Conservation (phyloP, 2,329 filamentous ascomycete genomes). For the Mycocentrospora acerina region DNA sequence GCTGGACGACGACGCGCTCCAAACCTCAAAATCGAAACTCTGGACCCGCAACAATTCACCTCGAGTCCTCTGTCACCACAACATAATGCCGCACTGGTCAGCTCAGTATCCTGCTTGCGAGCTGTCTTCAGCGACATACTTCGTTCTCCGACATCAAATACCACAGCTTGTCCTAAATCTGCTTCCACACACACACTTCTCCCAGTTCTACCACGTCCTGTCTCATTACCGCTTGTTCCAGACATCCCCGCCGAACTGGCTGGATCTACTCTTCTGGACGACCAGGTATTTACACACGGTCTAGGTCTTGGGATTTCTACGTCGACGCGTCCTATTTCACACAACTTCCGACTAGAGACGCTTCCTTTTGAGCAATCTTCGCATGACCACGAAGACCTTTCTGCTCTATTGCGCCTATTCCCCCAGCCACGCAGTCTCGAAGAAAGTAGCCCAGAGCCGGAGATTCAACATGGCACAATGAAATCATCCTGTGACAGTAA, state of each 20-base stretch:
- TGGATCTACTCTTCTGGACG: conserved; percentile 33
- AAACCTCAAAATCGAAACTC: conserved; percentile 32
- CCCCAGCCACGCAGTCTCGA: conserved; percentile 17
- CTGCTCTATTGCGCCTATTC: conserved; percentile 9
- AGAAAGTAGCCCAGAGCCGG: conserved; percentile 16
- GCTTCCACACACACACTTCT: conserved; percentile 37
- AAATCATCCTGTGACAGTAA: conserved; percentile 28
- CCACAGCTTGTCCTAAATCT: conserved; percentile 30
- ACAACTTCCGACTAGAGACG: conserved; percentile 13
- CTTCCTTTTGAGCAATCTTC: conserved; percentile 5
- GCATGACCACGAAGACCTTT: conserved; percentile 9
- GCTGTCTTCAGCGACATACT: conserved; percentile 47
- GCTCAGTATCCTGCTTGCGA: conserved; percentile 40
- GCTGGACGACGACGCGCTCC: conserved; percentile 29
- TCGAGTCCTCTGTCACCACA: conserved; percentile 28
- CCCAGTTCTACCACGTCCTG: conserved; percentile 43
- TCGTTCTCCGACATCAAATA: conserved; percentile 41
- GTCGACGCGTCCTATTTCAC: conserved; percentile 11
- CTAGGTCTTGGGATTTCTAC: conserved; percentile 17
- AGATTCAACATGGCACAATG: conserved; percentile 22
- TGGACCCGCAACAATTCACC: conserved; percentile 20
- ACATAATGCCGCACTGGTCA: conserved; percentile 31
- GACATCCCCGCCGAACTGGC: conserved; percentile 32
- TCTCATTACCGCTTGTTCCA: conserved; percentile 44
- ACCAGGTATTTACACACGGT: conserved; percentile 33